phyloP scores from a whole-genome alignment of 148 eudicot species.

The Fagopyrum tataricum region DNA sequence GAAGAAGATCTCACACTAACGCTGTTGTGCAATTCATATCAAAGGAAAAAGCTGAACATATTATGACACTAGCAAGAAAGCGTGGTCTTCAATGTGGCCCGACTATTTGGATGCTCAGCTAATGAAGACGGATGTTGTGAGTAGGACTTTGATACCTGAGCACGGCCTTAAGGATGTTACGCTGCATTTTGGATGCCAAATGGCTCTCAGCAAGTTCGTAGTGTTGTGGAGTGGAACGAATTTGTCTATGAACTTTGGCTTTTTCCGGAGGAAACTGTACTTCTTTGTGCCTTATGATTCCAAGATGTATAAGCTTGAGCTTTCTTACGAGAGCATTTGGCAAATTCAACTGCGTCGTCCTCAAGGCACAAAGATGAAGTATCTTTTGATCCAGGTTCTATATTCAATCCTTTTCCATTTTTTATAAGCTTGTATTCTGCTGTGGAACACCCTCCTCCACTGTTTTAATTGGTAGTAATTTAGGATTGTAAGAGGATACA shows the following conservation, averaged over 20 bases:
- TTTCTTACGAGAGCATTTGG: slow-evolving; percentile 47
- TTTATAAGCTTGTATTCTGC: background rate
- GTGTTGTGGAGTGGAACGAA: slow-evolving; percentile 21
- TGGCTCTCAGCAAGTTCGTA: slow-evolving; percentile 25
- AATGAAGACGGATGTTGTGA: slow-evolving; percentile 34
- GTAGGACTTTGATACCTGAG: slow-evolving; percentile 20
- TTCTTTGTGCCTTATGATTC: slow-evolving; percentile 12
- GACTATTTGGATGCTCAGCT: slow-evolving; percentile 22
- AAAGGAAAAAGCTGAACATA: slow-evolving; percentile 15
- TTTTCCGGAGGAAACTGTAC: slow-evolving; percentile 22
- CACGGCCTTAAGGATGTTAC: slow-evolving; percentile 19
- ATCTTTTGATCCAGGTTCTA: slow-evolving; percentile 50
- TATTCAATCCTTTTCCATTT: background rate
- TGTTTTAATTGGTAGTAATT: too few species aligned
- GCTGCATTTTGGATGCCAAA: slow-evolving; percentile 40
- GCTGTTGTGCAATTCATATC: slow-evolving; percentile 34
- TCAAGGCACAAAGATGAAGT: slow-evolving; percentile 20
- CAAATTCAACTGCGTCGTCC: slow-evolving; percentile 40
- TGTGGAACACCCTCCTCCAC: too few species aligned
- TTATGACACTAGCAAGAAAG: slow-evolving; percentile 18
- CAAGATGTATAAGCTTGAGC: slow-evolving; percentile 33
- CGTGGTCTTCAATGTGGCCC: slow-evolving; percentile 23
- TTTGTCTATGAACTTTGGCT: slow-evolving; percentile 25
- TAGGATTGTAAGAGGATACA: too few species aligned
- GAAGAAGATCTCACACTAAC: slow-evolving; percentile 12